A percentile compares a stretch with the other conserved stretches of the same genome.
phyloP scores from a whole-genome alignment of 768 basidiomycete species.

The Hebeloma cylindrosporum region DNA sequence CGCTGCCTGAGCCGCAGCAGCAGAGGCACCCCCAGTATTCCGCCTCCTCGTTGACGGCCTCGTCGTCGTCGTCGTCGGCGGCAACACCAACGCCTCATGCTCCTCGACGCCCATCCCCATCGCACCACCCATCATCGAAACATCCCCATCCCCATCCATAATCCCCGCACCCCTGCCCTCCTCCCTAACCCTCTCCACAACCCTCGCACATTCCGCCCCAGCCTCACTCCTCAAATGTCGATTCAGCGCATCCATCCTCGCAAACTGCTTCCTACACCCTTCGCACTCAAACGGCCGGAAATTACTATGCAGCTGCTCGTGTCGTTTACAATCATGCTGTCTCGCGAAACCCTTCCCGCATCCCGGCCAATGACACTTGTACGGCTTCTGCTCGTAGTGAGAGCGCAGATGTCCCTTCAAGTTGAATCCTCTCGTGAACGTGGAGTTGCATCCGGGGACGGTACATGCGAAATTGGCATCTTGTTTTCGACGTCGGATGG shows the following conservation, averaged over 20 bases:
- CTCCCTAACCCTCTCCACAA: slow-evolving; percentile 17
- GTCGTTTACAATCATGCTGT: slow-evolving; percentile 96
- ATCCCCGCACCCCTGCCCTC: neutral
- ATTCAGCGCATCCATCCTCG: slow-evolving; percentile 92
- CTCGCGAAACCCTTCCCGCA: slow-evolving; percentile 93
- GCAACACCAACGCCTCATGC: neutral
- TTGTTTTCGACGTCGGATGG: slow-evolving; percentile 81
- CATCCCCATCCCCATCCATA: neutral
- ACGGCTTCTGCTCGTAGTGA: slow-evolving; percentile 93
- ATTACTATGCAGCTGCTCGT: slow-evolving; percentile 92
- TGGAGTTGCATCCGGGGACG: slow-evolving; percentile 80
- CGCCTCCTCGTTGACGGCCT: slow-evolving; percentile 1
- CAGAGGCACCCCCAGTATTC: slow-evolving; percentile 13
- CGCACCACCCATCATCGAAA: neutral
- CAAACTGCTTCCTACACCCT: slow-evolving; percentile 91
- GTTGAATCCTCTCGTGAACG: slow-evolving; percentile 92
- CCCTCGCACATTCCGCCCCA: slow-evolving; percentile 28
- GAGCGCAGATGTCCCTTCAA: slow-evolving; percentile 94
- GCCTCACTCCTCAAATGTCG: slow-evolving; percentile 56
- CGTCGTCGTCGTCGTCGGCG: slow-evolving; percentile 9
- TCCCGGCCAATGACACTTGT: slow-evolving; percentile 92
- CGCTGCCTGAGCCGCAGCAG: slow-evolving; percentile 12
- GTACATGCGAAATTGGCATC: slow-evolving; percentile 86
- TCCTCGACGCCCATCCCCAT: slow-evolving; percentile 4
- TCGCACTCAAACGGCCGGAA: slow-evolving; percentile 91